A percentile compares a stretch with the other conserved stretches of the same genome.
Conservation (phyloP, 768 basidiomycete genomes). For the Royoungia palumana region DNA sequence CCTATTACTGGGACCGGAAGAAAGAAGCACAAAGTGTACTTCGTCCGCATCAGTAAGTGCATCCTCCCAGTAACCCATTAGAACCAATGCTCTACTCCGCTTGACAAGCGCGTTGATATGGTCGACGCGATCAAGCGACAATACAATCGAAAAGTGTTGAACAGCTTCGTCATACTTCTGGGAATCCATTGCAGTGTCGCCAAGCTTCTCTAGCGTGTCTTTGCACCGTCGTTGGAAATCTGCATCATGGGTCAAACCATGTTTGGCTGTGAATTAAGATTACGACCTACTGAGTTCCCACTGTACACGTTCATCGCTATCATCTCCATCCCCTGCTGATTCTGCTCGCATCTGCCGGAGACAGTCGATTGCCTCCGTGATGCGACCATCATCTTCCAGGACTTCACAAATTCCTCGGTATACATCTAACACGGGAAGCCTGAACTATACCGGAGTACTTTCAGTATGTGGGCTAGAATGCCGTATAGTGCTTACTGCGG, state of each 20-base stretch:
- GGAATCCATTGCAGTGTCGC: not conserved
- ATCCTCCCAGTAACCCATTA: too few relatives aligned
- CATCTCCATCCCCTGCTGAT: not conserved
- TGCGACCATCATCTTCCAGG: not conserved
- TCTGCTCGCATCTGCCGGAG: not conserved
- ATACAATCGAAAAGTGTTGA: not conserved
- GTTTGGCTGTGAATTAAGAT: too few relatives aligned
- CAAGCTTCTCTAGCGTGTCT: not conserved
- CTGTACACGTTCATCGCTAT: not conserved
- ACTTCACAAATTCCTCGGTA: not conserved
- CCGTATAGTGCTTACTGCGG: not conserved
- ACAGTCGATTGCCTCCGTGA: slow-evolving; percentile 1
- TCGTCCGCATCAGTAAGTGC: not conserved
- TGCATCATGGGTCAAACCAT: too few relatives aligned
- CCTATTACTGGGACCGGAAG: not conserved
- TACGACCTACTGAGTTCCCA: slow-evolving; percentile 3
- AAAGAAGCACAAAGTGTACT: not conserved
- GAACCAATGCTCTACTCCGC: too few relatives aligned
- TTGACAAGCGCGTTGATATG: too few relatives aligned
- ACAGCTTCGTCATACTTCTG: not conserved
- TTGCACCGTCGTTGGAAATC: not conserved
- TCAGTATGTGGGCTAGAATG: not conserved
- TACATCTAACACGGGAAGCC: not conserved
- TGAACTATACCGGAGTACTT: not conserved
- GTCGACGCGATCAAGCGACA: not conserved